Conservation (phyloP, 129 eudicot genomes). For the Tanacetum coccineum region DNA sequence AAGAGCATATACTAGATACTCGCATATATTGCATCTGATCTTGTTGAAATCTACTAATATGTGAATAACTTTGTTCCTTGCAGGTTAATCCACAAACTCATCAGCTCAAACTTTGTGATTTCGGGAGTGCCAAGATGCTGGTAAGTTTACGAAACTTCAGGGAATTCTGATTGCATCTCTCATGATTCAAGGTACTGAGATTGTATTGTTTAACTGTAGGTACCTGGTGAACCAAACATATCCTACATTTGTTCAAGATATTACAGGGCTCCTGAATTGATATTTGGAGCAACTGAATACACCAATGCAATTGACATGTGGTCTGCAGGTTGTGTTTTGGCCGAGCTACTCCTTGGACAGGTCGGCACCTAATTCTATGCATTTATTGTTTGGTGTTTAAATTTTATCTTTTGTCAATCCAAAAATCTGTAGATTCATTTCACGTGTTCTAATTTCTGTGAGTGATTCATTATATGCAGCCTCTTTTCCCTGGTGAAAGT, state of each 20-base stretch:
- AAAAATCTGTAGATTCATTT: neutral
- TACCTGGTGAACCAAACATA: conserved; percentile 95
- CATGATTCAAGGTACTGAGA: conserved; percentile 11
- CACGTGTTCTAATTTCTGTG: conserved; percentile 13
- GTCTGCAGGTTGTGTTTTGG: conserved; percentile 98
- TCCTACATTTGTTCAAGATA: conserved; percentile 94
- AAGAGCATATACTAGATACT: neutral
- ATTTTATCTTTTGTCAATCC: neutral
- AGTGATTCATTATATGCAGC: conserved; percentile 46
- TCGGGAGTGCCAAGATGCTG: conserved; percentile 96
- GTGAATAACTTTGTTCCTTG: conserved; percentile 1
- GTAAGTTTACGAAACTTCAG: conserved; percentile 37
- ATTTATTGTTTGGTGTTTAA: neutral
- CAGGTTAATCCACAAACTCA: conserved; percentile 97
- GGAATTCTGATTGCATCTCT: neutral
- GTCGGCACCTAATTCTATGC: conserved; percentile 29
- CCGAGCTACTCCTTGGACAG: conserved; percentile 90
- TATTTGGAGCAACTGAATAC: conserved; percentile 96
- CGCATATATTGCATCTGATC: neutral
- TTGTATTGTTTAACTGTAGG: conserved; percentile 35
- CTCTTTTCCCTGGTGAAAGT: conserved; percentile 98
- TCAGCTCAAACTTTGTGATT: conserved; percentile 92
- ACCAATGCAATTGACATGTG: conserved; percentile 98
- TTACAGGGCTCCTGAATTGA: conserved; percentile 94
- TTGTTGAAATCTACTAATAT: conserved; percentile 15